phyloP scores from a whole-genome alignment of 257 asterid genomes.

The Prunella vulgaris region DNA sequence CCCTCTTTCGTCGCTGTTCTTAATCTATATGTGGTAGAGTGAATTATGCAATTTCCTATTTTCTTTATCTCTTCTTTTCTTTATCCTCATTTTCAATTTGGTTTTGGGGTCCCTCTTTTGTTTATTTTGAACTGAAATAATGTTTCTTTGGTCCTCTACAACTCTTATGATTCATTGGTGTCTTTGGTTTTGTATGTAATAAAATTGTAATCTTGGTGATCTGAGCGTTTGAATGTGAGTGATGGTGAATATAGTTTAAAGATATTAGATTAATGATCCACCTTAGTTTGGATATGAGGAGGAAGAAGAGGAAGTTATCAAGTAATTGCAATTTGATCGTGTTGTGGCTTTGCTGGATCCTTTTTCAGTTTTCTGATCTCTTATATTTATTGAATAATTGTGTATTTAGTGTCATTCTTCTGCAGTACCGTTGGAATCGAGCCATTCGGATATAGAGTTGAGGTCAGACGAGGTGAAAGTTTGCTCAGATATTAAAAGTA shows the following conservation, averaged over 20 bases:
- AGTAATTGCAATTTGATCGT: neutral
- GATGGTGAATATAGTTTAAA: constrained; percentile 7
- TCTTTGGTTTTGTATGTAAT: neutral
- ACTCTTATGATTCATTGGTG: constrained; percentile 11
- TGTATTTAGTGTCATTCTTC: constrained; percentile 15
- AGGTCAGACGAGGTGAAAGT: constrained; percentile 43
- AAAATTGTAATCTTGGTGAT: constrained; percentile 13
- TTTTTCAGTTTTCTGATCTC: neutral
- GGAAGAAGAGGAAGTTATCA: neutral
- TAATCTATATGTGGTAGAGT: neutral
- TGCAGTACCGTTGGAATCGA: constrained; percentile 63
- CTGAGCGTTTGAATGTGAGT: neutral
- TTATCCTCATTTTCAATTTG: constrained; percentile 1
- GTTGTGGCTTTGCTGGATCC: neutral
- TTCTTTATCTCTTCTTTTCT: neutral
- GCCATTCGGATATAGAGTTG: constrained; percentile 63
- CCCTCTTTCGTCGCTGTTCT: neutral
- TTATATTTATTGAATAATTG: neutral
- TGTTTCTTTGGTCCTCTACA: too few species aligned
- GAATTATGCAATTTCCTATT: neutral
- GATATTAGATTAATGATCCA: too few species aligned
- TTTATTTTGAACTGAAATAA: too few species aligned
- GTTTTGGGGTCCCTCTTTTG: constrained; percentile 17
- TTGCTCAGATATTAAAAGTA: constrained; percentile 45
- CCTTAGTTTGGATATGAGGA: too few species aligned